Evolutionary conservation across 306 rosid genomes (phyloP), one percentile per base, ranked within the genome.

Genomic region (Cicer chorassanicum): DNA sequence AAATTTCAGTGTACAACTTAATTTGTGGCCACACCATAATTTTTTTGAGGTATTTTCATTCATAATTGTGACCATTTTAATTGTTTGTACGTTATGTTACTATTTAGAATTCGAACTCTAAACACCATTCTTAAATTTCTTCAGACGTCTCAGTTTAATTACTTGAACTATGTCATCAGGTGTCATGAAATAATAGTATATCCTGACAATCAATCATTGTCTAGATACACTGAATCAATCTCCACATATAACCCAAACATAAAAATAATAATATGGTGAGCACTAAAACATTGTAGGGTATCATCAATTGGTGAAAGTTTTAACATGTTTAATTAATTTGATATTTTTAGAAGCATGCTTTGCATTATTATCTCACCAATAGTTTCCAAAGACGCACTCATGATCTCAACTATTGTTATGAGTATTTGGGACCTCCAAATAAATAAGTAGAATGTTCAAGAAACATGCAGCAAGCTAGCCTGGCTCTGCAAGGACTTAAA

Each of bases 401-500:
- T 38, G 54, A 29, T 70, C 42, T 45, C 61, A 53, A 24, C 34
- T 79, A 74, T 65, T 56, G 43, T 46, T 72, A 43, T 45, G 62
- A 42, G 36, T 40, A 12, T 7, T 5, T n/a, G 61, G 69, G 79
- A 42, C 10, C 71, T 64, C 57, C 9, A 73, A 51, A 73, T 74
- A 64, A 51, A 75, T 43, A 64, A 62, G 41, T 44, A 71, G 45
- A 67, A 72, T 50, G 66, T 48, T 44, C 46, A 34, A 59, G 76
- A 53, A 78, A 68, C 86, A 72, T 73, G 68, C 44, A 49, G 77
- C 59, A 68, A 57, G 39, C 53, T 76, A 65, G 29, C 53, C 76
- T 74, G 78, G 82, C 70, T 74, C 59, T 60, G 53, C 76, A 43
- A 60, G 54, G 46, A 49, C 42, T 40, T 63, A 36, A 46, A n/a